Evolutionary conservation across 2,329 filamentous ascomycete genomes (phyloP), one percentile per base, ranked within the genome.

Genomic region (Davidsoniella neocaledoniae): DNA sequence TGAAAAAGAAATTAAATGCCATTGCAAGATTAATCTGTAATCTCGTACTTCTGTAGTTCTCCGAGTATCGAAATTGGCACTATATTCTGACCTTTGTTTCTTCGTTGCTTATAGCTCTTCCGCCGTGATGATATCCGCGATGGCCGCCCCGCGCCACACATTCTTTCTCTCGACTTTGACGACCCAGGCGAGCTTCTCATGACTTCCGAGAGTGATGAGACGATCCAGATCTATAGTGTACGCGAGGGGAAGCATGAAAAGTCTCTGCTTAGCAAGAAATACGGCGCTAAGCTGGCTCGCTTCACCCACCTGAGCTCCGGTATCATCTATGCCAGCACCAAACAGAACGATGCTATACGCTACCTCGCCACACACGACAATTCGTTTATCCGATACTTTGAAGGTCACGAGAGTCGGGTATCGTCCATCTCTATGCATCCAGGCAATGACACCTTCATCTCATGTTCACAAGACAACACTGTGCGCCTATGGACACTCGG

Each of bases 321-420:
- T 62, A 86, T 98, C 60, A 80, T 98, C 53, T 95, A 96, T 60
- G 88, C 91, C 47, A 94, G 86, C 62, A 98, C 91, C 10, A 95
- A 94, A 62, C 79, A 93, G 58, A 93, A 98, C 60, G 76, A 90
- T 68, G 87, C 78, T 59, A 93, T 83, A 56, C 81, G 79, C 62
- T 95, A 83, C 66, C 82, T 87, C 54, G 93, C 77, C 51, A 94
- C 82, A 10, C 91, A 98, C 65, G 91, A 96, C 64, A 95, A 96
- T 67, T 84, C 82, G 53, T 98, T 94, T 64, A 84, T 96, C 54
- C 83, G 91, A 55, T 98, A 98, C 66, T 98, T 96, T 62, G 81
- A 85, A 54, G 91, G 90, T 46, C 91, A 98, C 64, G 83, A 84
- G 40, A 81, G 76, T 53, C 73, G 80, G 50, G 91, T 98, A 36